Base-by-base conservation (phyloP, 192 early-diverging fungal genomes). In the Coemansia sp. region DNA sequence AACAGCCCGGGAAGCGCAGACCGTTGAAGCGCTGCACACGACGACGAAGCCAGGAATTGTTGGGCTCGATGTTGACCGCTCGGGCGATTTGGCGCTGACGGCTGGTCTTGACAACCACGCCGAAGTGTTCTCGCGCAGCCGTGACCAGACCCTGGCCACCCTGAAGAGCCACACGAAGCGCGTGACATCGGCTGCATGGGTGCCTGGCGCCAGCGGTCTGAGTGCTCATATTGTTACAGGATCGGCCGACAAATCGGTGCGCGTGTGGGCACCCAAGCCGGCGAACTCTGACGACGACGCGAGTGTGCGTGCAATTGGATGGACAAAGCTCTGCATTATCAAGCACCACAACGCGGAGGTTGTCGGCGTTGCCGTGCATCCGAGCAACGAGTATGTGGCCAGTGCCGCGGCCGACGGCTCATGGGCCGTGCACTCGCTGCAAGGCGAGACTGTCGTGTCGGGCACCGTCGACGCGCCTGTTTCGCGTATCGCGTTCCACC, bases 131-230 rank as follows among this genome's bases (percentile, higher is more conserved):
- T 85, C 90, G 73, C 82, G 83, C 74, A 56, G 67, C 2, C 79
- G 83, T 48, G 87, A 85, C 48, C 87, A 89, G 67, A 85, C 87
- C 0, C 65, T 92, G 21, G 85, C 83, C 4, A 85, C 83, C 3
- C 71, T 91, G 67, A 92, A 92, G 65, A 92, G 92, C n/a, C 92
- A 93, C 65, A 90, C 86, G 11, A 93, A 94, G 69, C 88, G 87
- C 60, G 82, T 98, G 38, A 90, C 87, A 1, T 66, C 82, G 29
- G 91, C 92, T 0, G 75, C 84, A 21, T 81, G 73, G 72, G 48
- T 72, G 0, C 82, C 82, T 53, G 79, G 76, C 10, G 80, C 76
- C 10, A 73, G 65, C 27, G 87, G 75, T 1, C 63, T 82, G 24
- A 47, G 62, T 5, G 80, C 85, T 76, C 70, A 71, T 22, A 88